phyloP scores from a whole-genome alignment of 2,329 filamentous ascomycete genomes.

The Huntiella savannae region DNA sequence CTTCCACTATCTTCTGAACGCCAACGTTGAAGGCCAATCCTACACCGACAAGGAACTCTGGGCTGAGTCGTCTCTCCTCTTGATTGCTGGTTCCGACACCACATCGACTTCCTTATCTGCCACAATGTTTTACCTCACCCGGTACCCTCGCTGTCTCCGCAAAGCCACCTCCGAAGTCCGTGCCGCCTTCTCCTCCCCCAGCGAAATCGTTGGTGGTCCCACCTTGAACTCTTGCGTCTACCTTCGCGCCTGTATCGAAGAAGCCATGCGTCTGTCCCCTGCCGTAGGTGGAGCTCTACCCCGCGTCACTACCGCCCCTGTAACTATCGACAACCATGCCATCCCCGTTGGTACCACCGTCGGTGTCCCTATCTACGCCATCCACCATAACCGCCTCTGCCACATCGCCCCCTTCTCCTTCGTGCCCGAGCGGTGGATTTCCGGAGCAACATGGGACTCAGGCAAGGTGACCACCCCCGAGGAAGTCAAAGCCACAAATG shows the following conservation, averaged over 20 bases:
- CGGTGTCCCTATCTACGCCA: constrained; percentile 46
- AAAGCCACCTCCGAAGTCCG: constrained; percentile 33
- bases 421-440: constrained; percentile 46
- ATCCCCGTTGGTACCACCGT: constrained; percentile 43
- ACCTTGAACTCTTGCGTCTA: constrained; percentile 33
- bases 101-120: constrained; percentile 49
- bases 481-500: constrained; percentile 36
- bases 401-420: constrained; percentile 40
- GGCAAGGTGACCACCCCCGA: constrained; percentile 26
- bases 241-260: constrained; percentile 44
- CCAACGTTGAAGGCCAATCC: constrained; percentile 41
- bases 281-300: constrained; percentile 41
- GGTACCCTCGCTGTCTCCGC: constrained; percentile 27
- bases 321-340: constrained; percentile 32
- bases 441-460: constrained; percentile 23
- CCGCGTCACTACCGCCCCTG: constrained; percentile 39
- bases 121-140: constrained; percentile 42
- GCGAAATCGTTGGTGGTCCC: constrained; percentile 35
- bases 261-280: constrained; percentile 44
- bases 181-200: constrained; percentile 27
- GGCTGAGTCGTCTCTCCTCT: constrained; percentile 51
- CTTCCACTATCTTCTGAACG: constrained; percentile 56
- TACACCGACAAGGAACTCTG: constrained; percentile 48
- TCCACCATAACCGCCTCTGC: constrained; percentile 47
- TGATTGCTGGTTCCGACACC: constrained; percentile 54